Evolutionary conservation across 495 filamentous ascomycete species (phyloP), one percentile per base, ranked within the genome.

Genomic region (Podospora conica): DNA sequence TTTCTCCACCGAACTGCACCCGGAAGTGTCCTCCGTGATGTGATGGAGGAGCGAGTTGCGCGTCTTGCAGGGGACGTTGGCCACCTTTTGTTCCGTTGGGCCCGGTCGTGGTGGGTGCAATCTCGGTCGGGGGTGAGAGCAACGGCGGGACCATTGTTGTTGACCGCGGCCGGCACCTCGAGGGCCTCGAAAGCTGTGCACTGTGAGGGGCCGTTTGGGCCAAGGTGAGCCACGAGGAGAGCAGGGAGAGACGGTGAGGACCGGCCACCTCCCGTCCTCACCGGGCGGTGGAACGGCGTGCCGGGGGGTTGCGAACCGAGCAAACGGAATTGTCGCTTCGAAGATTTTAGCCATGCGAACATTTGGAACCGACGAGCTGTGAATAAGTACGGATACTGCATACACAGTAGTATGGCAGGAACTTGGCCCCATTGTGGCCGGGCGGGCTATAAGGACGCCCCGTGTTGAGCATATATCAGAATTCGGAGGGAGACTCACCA

Each of bases 51-150:
- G 56, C 21, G 23, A 65, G 63, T 58, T 71, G 70, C 72, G 70
- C 68, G 25, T 61, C 58, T 24, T 61, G 60, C 63, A 64, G 25
- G 61, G 67, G 55, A 63, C 67, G 29, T 62, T 64, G 69, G 65
- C 28, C 63, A 18, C 63, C 57, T 53, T 64, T 55, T 58, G 20
- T 58, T 64, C 59, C 68, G 71, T 69, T 76, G 70, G 70, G 68
- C 70, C 73, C 73, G 72, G 66, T 68, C 70, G 71, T 66, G 65
- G 71, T 74, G 74, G 71, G 58, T 65, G 71, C 75, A 77, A 73
- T 74, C 67, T 73, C 69, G 68, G 69, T n/a, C 53, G 56, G 54
- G 54, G 59, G 60, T 67, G 61, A 40, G 40, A 56, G 31, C 40
- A 65, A 70, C 62, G 61, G 28, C 58, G 64, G 27, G 23, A 61